Percentiles rank a stretch among this genome's conserved stretches.
Evolutionary conservation across 2,329 filamentous ascomycete species (phyloP).

Genomic region (Cercospora berteroae): DNA sequence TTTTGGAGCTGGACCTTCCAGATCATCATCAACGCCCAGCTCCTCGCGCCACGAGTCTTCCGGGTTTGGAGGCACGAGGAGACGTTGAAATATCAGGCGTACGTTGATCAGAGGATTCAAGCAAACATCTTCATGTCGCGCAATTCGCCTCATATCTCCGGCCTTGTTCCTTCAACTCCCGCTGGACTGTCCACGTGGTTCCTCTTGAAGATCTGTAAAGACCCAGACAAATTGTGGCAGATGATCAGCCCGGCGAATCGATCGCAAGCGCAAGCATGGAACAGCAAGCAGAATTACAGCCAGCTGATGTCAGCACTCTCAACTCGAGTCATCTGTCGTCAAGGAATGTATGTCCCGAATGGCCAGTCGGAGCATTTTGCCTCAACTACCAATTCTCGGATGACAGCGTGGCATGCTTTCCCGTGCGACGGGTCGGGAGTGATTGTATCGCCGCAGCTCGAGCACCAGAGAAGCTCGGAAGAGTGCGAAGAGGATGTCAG

Average conservation of each 20-base stretch:
- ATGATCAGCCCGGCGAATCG: not conserved
- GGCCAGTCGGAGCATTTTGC: not conserved
- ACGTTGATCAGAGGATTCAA: not conserved
- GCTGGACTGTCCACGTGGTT: not conserved
- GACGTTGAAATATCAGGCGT: constrained; percentile 5
- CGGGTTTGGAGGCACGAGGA: constrained; percentile 37
- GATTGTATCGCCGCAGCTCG: not conserved
- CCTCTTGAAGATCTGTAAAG: not conserved
- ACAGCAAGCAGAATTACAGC: not conserved
- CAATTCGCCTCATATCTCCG: not conserved
- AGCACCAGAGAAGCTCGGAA: not conserved
- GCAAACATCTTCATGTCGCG: not conserved
- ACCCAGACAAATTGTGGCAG: not conserved
- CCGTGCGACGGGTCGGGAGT: not conserved
- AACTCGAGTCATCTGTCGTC: not conserved
- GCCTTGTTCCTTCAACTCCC: not conserved
- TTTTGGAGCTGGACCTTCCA: constrained; percentile 18
- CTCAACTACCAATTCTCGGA: not conserved
- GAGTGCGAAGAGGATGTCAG: not conserved
- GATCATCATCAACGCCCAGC: constrained; percentile 27
- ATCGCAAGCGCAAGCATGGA: not conserved
- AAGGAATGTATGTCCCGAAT: not conserved
- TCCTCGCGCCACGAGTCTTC: constrained; percentile 37
- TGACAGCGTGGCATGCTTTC: not conserved
- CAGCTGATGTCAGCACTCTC: not conserved